phyloP scores from a whole-genome alignment of 2,329 filamentous ascomycete genomes.

The Cladophialophora psammophila region DNA sequence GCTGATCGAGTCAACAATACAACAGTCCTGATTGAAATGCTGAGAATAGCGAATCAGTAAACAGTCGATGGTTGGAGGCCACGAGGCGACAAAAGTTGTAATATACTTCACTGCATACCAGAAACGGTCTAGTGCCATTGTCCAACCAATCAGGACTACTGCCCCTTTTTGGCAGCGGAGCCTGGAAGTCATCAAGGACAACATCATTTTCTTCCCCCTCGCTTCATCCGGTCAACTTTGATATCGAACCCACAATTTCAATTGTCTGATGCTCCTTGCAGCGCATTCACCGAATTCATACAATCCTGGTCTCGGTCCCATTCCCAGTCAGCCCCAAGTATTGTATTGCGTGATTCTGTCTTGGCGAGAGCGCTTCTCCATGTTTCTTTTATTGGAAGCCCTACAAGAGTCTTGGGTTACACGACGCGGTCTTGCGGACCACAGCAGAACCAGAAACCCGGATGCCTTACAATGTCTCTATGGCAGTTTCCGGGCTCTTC shows the following conservation, averaged over 20 bases:
- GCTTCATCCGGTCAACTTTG: constrained; percentile 16
- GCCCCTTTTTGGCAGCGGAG: background rate
- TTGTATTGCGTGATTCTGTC: background rate
- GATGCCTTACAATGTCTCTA: background rate
- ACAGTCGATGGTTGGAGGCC: background rate
- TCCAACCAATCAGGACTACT: background rate
- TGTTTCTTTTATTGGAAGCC: constrained; percentile 17
- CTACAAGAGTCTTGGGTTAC: background rate
- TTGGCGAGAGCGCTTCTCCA: background rate
- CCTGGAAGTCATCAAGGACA: constrained; percentile 10
- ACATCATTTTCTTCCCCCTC: constrained; percentile 10
- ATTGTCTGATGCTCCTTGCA: constrained; percentile 24
- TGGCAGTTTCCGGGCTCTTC: too few species aligned
- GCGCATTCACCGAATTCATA: background rate
- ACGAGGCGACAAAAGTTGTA: background rate
- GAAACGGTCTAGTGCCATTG: background rate
- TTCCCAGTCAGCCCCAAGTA: background rate
- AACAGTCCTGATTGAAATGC: constrained; percentile 1
- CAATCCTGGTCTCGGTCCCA: background rate
- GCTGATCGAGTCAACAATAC: background rate
- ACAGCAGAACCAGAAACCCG: constrained; percentile 14
- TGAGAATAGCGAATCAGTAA: background rate
- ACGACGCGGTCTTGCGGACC: background rate
- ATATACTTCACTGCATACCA: background rate
- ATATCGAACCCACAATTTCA: constrained; percentile 8